Evolutionary conservation across 1,139 yeast genomes (phyloP).

Genomic region (Wickerhamiella pararugosa): DNA sequence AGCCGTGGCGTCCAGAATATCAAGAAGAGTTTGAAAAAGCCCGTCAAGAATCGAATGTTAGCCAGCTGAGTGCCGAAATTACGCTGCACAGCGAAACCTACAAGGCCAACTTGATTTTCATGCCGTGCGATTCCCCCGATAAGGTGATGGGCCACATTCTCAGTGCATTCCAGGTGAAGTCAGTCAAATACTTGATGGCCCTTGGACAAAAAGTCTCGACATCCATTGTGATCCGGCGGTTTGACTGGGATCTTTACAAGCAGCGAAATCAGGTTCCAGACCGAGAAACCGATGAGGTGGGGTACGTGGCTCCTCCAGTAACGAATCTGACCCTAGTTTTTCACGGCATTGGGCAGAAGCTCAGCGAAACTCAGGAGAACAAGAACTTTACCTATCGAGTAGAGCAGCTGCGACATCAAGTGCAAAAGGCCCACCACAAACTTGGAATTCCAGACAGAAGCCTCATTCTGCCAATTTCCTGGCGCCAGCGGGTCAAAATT

Average conservation of each 20-base stretch:
- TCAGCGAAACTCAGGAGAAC: slow-evolving; percentile 65
- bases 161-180: slow-evolving; percentile 2
- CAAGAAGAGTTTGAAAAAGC: slow-evolving; percentile 22
- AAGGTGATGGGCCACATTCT: background rate
- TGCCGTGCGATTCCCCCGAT: background rate
- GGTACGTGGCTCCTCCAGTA: slow-evolving; percentile 18
- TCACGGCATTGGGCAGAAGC: slow-evolving; percentile 88
- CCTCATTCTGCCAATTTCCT: slow-evolving; percentile 28
- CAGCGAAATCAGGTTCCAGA: slow-evolving; percentile 18
- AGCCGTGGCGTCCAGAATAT: slow-evolving; percentile 25
- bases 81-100: background rate
- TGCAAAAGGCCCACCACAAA: slow-evolving; percentile 10
- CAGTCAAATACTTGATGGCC: slow-evolving; percentile 1
- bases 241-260: slow-evolving; percentile 22
- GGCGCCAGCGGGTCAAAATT: slow-evolving; percentile 22
- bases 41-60: slow-evolving; percentile 12
- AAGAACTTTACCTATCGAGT: slow-evolving; percentile 81
- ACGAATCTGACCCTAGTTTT: slow-evolving; percentile 62
- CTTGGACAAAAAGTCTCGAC: background rate
- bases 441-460: slow-evolving; percentile 14
- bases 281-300: slow-evolving; percentile 20
- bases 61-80: background rate
- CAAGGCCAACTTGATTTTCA: background rate
- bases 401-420: slow-evolving; percentile 19
- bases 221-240: slow-evolving; percentile 12